These are phyloP conservation scores for Astrothelium macrocarpum DNA, from an alignment of 495 filamentous ascomycete species.

Conservation along the genomic window DNA sequence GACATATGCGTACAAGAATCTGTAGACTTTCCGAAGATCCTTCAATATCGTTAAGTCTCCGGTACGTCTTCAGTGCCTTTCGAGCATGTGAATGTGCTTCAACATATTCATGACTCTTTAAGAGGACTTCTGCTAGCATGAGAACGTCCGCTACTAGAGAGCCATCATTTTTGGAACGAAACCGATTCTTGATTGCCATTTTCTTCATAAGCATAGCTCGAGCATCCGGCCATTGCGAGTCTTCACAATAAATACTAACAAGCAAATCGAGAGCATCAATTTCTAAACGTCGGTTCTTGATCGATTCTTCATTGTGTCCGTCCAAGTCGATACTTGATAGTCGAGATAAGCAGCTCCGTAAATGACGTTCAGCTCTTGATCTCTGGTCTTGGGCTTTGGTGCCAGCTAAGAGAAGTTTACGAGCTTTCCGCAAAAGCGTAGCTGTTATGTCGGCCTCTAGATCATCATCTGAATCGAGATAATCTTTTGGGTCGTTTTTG, in stretches of 20 bases:
- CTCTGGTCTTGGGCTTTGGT: background rate
- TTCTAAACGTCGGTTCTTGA: background rate
- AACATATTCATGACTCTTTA: background rate
- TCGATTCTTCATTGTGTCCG: background rate
- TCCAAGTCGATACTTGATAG: background rate
- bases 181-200: constrained; percentile 1
- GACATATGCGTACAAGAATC: background rate
- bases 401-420: background rate
- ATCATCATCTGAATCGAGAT: constrained; percentile 7
- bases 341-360: background rate
- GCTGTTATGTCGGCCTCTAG: background rate
- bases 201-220: constrained; percentile 3
- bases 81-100: constrained; percentile 4
- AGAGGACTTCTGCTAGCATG: background rate
- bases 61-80: background rate
- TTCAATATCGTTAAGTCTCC: background rate
- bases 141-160: background rate
- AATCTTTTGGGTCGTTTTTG: background rate
- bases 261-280: background rate
- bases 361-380: background rate
- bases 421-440: background rate
- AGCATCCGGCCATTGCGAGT: constrained; percentile 4
- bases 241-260: background rate
- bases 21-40: background rate
- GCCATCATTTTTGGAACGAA: background rate